phyloP scores from a whole-genome alignment of 176 grass and related monocot species.

The Rhynchospora pubera region DNA sequence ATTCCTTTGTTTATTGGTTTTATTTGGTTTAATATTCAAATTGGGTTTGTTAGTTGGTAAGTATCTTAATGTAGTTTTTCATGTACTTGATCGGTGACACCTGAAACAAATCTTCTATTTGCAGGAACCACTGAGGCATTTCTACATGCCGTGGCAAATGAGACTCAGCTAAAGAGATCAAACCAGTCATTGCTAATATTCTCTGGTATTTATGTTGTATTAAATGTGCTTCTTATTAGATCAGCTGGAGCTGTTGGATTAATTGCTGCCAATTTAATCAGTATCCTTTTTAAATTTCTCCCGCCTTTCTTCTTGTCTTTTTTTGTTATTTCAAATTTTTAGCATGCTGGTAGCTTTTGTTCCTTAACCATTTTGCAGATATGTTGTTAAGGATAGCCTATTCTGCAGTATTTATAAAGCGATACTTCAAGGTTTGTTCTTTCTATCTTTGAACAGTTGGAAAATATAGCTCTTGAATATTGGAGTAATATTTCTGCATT shows the following conservation, averaged over 20 bases:
- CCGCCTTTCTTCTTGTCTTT: not conserved
- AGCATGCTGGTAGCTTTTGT: conserved; percentile 20
- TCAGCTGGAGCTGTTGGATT: conserved; percentile 74
- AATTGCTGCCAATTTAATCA: conserved; percentile 83
- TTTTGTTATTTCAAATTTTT: not conserved
- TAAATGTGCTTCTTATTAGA: conserved; percentile 72
- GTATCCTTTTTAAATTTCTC: conserved; percentile 54
- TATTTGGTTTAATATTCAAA: not conserved
- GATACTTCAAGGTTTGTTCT: conserved; percentile 73
- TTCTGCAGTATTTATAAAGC: conserved; percentile 72
- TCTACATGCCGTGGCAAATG: conserved; percentile 87
- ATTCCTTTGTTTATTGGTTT: not conserved
- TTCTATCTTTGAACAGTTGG: not conserved
- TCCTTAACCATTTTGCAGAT: conserved; percentile 61
- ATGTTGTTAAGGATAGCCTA: conserved; percentile 77
- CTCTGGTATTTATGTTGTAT: conserved; percentile 72
- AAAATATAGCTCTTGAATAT: not conserved
- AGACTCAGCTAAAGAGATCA: conserved; percentile 78
- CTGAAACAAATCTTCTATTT: conserved; percentile 12
- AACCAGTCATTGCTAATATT: conserved; percentile 80
- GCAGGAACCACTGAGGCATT: conserved; percentile 93
- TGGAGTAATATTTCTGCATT: not conserved
- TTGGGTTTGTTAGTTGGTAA: not conserved
- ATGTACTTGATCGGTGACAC: not conserved
- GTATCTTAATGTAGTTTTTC: not conserved